Evolutionary conservation across 2,329 filamentous ascomycete species (phyloP), one percentile per base, ranked within the genome.

Genomic region (Sclerotinia glacialis): DNA sequence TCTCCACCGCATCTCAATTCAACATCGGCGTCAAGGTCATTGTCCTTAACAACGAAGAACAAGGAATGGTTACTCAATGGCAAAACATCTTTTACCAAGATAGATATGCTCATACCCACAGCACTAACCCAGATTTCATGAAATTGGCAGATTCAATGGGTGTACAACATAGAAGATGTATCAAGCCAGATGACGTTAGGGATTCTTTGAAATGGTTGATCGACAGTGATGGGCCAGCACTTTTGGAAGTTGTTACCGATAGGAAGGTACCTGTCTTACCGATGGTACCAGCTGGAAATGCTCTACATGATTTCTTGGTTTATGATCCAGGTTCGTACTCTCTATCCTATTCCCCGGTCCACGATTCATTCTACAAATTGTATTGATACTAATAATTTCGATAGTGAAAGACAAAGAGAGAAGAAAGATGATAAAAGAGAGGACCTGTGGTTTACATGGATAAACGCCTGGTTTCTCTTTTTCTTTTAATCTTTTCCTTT

Each of bases 21-120:
- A 91, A 95, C 81, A 97, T 98, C 78, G 93, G 91, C 71, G 89
- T 96, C 79, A 98, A 98, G 85, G 85, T 98, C 68, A 92, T 98
- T 73, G 84, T 98, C 34, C 80, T 99, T 66, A 98, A 98, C 83
- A 99, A 97, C 79, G 93, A 96, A 79, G 93, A 98, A 80, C 94
- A 97, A 80, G 94, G 94, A 64, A 98, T 98, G 94, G 93, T 98
- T 53, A 97, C 93, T 1, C 94, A 97, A 81, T 98, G 94, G 94
- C 94, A 98, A 80, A 93, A 92, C 74, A 87, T 98, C 71, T 98
- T 98, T 82, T 98, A 96, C 81, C 90, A 97, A 78, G 93, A 97
- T 77, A 88, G 94, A 73, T 98, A 88, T 74, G 85, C 92, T 46
- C 93, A 97, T 78, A 97, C 94, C 0, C 94, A 98, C 78, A 93